Evolutionary conservation across 164 flowering plant species (phyloP).

Genomic region (Annona squamosa): DNA sequence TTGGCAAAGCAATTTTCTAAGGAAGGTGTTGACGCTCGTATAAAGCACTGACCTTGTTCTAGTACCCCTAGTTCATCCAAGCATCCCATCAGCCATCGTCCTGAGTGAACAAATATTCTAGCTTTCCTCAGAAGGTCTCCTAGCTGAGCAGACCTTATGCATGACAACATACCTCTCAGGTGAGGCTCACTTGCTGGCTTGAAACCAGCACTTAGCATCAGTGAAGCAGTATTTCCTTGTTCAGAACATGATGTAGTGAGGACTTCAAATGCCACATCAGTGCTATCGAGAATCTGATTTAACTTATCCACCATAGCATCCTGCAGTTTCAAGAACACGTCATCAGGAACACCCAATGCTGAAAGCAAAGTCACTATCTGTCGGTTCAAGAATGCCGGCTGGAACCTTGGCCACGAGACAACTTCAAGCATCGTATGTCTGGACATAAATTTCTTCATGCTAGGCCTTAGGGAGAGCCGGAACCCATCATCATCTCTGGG

Average conservation of each 20-base stretch:
- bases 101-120: constrained; percentile 79
- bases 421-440: constrained; percentile 66
- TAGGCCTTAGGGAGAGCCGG: constrained; percentile 57
- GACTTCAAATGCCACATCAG: constrained; percentile 78
- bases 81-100: constrained; percentile 93
- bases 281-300: constrained; percentile 45
- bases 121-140: constrained; percentile 68
- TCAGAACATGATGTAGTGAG: constrained; percentile 75
- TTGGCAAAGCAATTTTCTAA: constrained; percentile 61
- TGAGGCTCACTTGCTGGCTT: constrained; percentile 75
- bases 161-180: constrained; percentile 68
- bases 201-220: constrained; percentile 93
- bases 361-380: constrained; percentile 83
- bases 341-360: constrained; percentile 57
- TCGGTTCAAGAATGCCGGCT: constrained; percentile 88
- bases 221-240: constrained; percentile 69
- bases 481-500: constrained; percentile 45
- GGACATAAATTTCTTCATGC: constrained; percentile 81
- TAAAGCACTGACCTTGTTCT: constrained; percentile 83
- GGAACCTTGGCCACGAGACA: constrained; percentile 87
- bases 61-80: constrained; percentile 83
- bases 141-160: constrained; percentile 75
- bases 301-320: constrained; percentile 58
- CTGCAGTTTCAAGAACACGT: constrained; percentile 71
- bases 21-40: constrained; percentile 74